A percentile compares a stretch with the other conserved stretches of the same genome.
phyloP scores from a whole-genome alignment of 176 grass and related monocot species.

The Zea luxurians region DNA sequence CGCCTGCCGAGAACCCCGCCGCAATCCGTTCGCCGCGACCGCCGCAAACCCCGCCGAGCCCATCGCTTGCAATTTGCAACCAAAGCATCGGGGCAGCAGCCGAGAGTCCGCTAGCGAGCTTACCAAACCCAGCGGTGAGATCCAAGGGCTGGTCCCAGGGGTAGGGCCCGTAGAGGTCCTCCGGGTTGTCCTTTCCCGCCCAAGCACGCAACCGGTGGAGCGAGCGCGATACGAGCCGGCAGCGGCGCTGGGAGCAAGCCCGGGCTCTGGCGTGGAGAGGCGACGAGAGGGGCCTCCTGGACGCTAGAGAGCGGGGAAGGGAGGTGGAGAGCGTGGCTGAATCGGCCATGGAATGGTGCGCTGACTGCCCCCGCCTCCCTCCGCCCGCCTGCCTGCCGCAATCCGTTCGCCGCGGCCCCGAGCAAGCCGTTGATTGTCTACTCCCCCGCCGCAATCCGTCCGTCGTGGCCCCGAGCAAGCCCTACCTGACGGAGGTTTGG shows the following conservation, averaged over 20 bases:
- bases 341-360: slow-evolving; percentile 49
- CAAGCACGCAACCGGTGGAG: slow-evolving; percentile 45
- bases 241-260: slow-evolving; percentile 17
- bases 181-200: slow-evolving; percentile 48
- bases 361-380: no score
- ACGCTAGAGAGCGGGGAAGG: slow-evolving; percentile 42
- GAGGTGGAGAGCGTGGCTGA: slow-evolving; percentile 50
- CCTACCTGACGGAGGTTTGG: no score
- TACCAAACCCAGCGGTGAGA: slow-evolving; percentile 40
- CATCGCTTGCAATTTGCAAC: background rate
- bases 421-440: no score
- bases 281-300: slow-evolving; percentile 39
- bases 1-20: no score
- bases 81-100: background rate
- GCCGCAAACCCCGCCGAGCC: no score
- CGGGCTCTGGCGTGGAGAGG: slow-evolving; percentile 28
- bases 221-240: slow-evolving; percentile 22
- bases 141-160: slow-evolving; percentile 81
- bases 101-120: background rate
- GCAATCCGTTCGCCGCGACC: no score
- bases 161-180: slow-evolving; percentile 84
- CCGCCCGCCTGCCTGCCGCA: no score
- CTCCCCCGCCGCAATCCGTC: no score
- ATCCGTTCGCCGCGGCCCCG: no score
- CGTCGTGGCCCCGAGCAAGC: no score